Conservation (phyloP, 176 grass and related monocot genomes). For the Poa pratensis region DNA sequence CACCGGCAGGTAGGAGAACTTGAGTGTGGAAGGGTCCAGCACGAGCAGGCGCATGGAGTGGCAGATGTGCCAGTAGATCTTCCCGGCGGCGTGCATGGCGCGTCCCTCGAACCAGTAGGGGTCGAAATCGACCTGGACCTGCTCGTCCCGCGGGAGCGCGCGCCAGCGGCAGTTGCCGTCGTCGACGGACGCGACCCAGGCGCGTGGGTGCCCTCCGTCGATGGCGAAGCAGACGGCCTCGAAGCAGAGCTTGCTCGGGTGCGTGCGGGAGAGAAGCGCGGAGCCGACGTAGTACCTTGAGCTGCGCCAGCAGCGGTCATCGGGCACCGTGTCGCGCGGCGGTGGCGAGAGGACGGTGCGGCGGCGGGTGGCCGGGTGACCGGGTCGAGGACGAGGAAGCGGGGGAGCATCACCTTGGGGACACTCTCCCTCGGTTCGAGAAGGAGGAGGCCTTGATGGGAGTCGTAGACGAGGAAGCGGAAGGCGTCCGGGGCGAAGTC, state of each 20-base stretch:
- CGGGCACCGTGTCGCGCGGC: not conserved
- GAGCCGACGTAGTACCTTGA: not conserved
- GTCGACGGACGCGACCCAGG: conserved; percentile 23
- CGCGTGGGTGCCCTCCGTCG: not conserved
- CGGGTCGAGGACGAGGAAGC: conserved; percentile 10
- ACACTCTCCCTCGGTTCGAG: not conserved
- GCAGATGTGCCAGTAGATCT: conserved; percentile 35
- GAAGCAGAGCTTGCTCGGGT: conserved; percentile 22
- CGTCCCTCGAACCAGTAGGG: not conserved
- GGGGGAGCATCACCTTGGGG: not conserved
- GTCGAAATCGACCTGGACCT: not conserved
- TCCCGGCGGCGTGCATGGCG: not conserved
- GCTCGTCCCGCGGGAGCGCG: not conserved
- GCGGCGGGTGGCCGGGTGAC: conserved; percentile 8
- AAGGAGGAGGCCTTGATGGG: conserved; percentile 29
- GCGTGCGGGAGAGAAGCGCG: not conserved
- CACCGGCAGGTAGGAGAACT: not conserved
- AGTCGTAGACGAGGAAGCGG: conserved; percentile 23
- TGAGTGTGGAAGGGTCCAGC: conserved; percentile 4
- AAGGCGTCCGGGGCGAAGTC: conserved; percentile 10
- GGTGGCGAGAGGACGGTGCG: not conserved
- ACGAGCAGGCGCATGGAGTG: not conserved
- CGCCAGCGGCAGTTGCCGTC: not conserved
- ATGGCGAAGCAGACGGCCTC: conserved; percentile 31
- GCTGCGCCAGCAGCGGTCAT: not conserved